These are phyloP conservation scores for Tetracentron sinense DNA, from an alignment of 164 flowering plant species.

Conservation along the genomic window DNA sequence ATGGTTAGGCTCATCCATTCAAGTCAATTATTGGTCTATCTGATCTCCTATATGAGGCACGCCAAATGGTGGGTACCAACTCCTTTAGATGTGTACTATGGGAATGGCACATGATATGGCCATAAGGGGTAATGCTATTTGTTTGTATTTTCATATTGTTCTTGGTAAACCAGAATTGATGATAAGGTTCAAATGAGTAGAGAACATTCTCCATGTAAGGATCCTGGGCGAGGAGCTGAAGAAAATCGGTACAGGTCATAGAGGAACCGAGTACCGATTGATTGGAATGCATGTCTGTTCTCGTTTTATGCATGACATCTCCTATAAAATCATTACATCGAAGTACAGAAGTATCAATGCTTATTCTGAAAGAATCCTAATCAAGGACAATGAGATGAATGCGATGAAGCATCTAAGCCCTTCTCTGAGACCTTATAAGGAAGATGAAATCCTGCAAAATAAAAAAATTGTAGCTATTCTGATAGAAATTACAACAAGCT, in stretches of 20 bases:
- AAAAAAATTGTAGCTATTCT: too few species aligned
- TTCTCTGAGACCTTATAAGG: neutral
- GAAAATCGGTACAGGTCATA: conserved; percentile 16
- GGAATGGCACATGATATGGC: neutral
- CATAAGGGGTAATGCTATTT: too few species aligned
- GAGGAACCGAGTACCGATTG: neutral
- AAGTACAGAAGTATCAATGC: too few species aligned
- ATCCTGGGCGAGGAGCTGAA: conserved; percentile 16
- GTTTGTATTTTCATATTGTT: neutral
- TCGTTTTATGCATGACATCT: neutral
- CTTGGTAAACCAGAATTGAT: conserved; percentile 21
- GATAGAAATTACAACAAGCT: too few species aligned
- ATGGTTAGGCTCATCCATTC: neutral
- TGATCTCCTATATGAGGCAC: neutral
- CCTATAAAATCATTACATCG: neutral
- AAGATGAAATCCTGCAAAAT: too few species aligned
- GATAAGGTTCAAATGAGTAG: conserved; percentile 10
- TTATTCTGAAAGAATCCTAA: neutral
- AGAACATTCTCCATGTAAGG: conserved; percentile 21
- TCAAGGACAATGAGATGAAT: neutral
- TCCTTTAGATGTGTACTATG: neutral
- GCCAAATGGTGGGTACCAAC: neutral
- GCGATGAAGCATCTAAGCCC: neutral
- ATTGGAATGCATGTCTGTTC: neutral
- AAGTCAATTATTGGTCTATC: neutral